These are phyloP conservation scores for Kickxella alabastrina DNA, from an alignment of 192 early-diverging fungal genomes.

Conservation along the genomic window DNA sequence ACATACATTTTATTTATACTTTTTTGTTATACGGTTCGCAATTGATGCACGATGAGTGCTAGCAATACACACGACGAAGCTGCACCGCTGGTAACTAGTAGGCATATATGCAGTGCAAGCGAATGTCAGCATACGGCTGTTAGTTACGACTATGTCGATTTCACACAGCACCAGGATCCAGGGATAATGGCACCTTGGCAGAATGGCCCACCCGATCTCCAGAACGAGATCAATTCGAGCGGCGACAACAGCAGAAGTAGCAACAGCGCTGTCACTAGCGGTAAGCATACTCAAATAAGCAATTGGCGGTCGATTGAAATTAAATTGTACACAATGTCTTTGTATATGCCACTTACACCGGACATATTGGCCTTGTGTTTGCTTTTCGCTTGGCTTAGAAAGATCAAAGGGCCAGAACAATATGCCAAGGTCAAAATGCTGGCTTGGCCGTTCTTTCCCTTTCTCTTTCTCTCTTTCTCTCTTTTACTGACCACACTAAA, in stretches of 20 bases:
- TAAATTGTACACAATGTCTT: neutral
- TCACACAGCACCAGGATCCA: slow-evolving; percentile 1
- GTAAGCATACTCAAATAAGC: neutral
- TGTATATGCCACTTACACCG: neutral
- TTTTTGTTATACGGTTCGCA: too few relatives aligned
- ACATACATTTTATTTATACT: too few relatives aligned
- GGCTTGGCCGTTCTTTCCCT: neutral
- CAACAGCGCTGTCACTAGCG: neutral
- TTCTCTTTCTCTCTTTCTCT: slow-evolving; percentile 2
- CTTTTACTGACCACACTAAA: neutral
- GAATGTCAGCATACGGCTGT: too few relatives aligned
- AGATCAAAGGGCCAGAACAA: too few relatives aligned
- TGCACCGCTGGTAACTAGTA: too few relatives aligned
- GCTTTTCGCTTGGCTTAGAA: too few relatives aligned
- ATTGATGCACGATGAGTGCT: too few relatives aligned
- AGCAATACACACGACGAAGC: too few relatives aligned
- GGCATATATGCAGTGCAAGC: too few relatives aligned
- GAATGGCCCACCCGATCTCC: neutral
- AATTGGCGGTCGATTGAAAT: neutral
- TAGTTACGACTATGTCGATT: too few relatives aligned
- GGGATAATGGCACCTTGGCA: neutral
- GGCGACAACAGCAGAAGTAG: neutral
- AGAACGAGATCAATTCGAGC: too few relatives aligned
- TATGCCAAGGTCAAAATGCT: too few relatives aligned
- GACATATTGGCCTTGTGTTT: neutral